Percentiles rank a stretch among this genome's conserved stretches.
Evolutionary conservation across 169 alveolate species (phyloP).

Genomic region (Plasmodium ovale): DNA sequence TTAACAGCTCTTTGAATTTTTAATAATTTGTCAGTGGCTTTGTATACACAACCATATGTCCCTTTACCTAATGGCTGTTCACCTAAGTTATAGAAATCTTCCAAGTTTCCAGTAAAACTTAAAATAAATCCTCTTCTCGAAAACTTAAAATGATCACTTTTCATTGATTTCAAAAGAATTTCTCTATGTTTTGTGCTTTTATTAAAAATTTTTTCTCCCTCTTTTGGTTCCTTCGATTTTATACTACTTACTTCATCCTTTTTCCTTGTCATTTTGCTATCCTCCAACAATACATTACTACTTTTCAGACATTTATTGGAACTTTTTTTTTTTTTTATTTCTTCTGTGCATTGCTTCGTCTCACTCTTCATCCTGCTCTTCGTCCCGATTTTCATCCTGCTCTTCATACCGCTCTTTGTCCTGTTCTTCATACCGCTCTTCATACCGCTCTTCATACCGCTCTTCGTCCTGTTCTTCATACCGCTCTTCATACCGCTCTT

Average conservation of each 20-base stretch:
- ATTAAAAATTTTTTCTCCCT: background rate
- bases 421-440: background rate
- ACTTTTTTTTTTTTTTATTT: slow-evolving; percentile 11
- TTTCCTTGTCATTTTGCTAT: background rate
- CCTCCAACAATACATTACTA: background rate
- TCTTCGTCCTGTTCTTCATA: background rate
- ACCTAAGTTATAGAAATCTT: slow-evolving; percentile 75
- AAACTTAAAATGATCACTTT: slow-evolving; percentile 49
- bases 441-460: background rate
- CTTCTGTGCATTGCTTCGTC: background rate
- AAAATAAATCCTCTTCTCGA: slow-evolving; percentile 78
- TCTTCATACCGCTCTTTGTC: background rate
- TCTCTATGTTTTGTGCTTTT: background rate
- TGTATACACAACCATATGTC: slow-evolving; percentile 88
- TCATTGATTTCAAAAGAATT: background rate
- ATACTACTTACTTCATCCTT: background rate
- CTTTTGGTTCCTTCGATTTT: slow-evolving; percentile 16
- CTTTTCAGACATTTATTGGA: slow-evolving; percentile 18
- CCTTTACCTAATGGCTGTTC: slow-evolving; percentile 86
- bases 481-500: no score
- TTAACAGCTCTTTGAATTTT: slow-evolving; percentile 85
- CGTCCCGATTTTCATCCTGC: background rate
- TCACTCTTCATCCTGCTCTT: background rate
- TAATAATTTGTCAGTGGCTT: slow-evolving; percentile 82
- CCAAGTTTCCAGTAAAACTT: slow-evolving; percentile 76